A percentile compares a stretch with the other conserved stretches of the same genome.
Evolutionary conservation across 805 yeast genomes (phyloP).

Genomic region (Nematodospora valgi): DNA sequence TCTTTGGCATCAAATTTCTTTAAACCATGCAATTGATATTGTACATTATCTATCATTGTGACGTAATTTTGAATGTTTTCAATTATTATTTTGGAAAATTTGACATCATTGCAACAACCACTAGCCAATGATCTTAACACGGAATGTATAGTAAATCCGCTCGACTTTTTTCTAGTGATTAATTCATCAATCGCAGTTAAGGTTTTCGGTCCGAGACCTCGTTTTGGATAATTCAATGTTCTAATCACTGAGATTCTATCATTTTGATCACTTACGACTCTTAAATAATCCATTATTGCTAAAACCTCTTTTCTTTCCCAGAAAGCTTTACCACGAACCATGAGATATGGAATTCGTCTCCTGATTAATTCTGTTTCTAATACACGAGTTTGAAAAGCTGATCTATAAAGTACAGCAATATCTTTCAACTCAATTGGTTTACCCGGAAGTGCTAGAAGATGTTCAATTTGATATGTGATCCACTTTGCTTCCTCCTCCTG

Average conservation of each 20-base stretch:
- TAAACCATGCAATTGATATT: neutral
- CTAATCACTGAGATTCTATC: conserved; percentile 62
- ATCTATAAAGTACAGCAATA: conserved; percentile 68
- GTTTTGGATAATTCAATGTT: conserved; percentile 55
- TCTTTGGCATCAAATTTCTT: neutral
- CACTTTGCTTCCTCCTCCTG: conserved; percentile 55
- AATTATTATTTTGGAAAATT: conserved; percentile 11
- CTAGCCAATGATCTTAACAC: conserved; percentile 11
- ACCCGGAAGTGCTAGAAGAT: conserved; percentile 43
- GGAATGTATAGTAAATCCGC: conserved; percentile 6
- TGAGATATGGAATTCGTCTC: conserved; percentile 56
- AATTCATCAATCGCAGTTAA: conserved; percentile 28
- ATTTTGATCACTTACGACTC: conserved; percentile 54
- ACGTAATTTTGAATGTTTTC: conserved; percentile 15
- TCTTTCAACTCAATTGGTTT: conserved; percentile 49
- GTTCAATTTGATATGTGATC: conserved; percentile 53
- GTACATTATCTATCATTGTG: conserved; percentile 8
- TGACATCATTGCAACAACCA: conserved; percentile 2
- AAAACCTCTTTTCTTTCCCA: conserved; percentile 76
- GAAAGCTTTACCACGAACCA: conserved; percentile 72
- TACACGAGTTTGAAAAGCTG: conserved; percentile 56
- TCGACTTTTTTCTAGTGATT: conserved; percentile 9
- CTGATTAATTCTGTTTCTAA: conserved; percentile 63
- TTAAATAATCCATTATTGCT: conserved; percentile 58
- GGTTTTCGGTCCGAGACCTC: conserved; percentile 65